phyloP scores from a whole-genome alignment of 192 early-diverging fungal genomes.

The Diversispora eburnea region DNA sequence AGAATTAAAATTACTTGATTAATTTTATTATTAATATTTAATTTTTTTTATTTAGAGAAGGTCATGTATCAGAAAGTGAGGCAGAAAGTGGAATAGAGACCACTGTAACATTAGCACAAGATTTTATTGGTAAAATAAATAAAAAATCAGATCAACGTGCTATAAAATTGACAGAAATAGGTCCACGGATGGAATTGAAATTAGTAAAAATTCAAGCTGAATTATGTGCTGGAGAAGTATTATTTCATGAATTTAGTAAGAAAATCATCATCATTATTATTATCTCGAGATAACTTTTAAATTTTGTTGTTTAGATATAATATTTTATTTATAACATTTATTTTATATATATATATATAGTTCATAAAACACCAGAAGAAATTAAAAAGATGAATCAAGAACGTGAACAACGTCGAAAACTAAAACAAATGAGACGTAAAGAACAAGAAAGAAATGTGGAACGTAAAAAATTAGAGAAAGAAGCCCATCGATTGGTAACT shows the following conservation, averaged over 20 bases:
- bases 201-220: constrained; percentile 89
- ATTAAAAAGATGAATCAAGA: constrained; percentile 58
- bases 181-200: constrained; percentile 82
- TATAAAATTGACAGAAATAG: constrained; percentile 82
- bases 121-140: constrained; percentile 76
- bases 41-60: constrained; percentile 47
- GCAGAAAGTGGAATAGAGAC: constrained; percentile 87
- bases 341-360: constrained; percentile 31
- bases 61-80: constrained; percentile 84
- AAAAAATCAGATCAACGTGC: constrained; percentile 76
- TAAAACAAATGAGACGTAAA: constrained; percentile 66
- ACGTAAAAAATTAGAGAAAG: constrained; percentile 66
- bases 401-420: constrained; percentile 57
- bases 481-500: constrained; percentile 48
- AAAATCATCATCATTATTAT: constrained; percentile 18
- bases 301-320: neutral
- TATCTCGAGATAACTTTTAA: neutral
- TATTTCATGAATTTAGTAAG: constrained; percentile 81
- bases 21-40: neutral
- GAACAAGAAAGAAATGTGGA: constrained; percentile 84
- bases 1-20: neutral
- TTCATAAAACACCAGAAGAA: constrained; percentile 72
- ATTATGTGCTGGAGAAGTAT: constrained; percentile 87
- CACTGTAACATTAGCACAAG: constrained; percentile 79
- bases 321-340: neutral